A percentile compares a stretch with the other conserved stretches of the same genome.
These are phyloP conservation scores for Pisolithus thermaeus DNA, from an alignment of 1,284 basidiomycete species.

Conservation along the genomic window DNA sequence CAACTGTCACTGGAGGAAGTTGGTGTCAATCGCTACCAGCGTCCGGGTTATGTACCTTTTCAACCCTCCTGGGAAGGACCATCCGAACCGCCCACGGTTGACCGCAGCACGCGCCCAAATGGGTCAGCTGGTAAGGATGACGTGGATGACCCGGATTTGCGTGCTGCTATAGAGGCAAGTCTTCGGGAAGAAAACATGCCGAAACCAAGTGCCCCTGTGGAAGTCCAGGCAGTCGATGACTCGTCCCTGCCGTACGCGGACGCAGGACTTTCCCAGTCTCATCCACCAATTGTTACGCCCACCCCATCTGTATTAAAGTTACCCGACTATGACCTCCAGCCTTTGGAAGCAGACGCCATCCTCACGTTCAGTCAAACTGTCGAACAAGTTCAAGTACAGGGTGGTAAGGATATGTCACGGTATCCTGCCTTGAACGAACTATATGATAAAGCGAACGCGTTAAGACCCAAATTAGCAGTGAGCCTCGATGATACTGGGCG, in stretches of 20 bases:
- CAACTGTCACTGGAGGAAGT: slow-evolving; percentile 83
- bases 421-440: slow-evolving; percentile 81
- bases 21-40: slow-evolving; percentile 43
- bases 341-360: slow-evolving; percentile 78
- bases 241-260: slow-evolving; percentile 12
- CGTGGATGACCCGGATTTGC: slow-evolving; percentile 90
- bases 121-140: slow-evolving; percentile 45
- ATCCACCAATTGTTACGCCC: slow-evolving; percentile 38
- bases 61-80: slow-evolving; percentile 51
- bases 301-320: slow-evolving; percentile 41
- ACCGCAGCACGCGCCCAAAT: slow-evolving; percentile 43
- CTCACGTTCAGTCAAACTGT: slow-evolving; percentile 87
- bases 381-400: slow-evolving; percentile 76
- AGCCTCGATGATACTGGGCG: slow-evolving; percentile 82
- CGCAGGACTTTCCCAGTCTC: slow-evolving; percentile 36
- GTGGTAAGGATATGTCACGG: slow-evolving; percentile 69
- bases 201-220: slow-evolving; percentile 71
- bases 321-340: slow-evolving; percentile 74
- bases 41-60: slow-evolving; percentile 65
- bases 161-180: slow-evolving; percentile 94
- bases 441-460: slow-evolving; percentile 76
- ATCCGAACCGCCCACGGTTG: slow-evolving; percentile 72
- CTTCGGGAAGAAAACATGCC: slow-evolving; percentile 80
- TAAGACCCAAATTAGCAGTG: slow-evolving; percentile 80
- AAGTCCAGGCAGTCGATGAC: slow-evolving; percentile 50